A percentile compares a stretch with the other conserved stretches of the same genome.
These are phyloP conservation scores for Theobroma grandiflorum DNA, from an alignment of 441 rosid genomes.

Conservation along the genomic window DNA sequence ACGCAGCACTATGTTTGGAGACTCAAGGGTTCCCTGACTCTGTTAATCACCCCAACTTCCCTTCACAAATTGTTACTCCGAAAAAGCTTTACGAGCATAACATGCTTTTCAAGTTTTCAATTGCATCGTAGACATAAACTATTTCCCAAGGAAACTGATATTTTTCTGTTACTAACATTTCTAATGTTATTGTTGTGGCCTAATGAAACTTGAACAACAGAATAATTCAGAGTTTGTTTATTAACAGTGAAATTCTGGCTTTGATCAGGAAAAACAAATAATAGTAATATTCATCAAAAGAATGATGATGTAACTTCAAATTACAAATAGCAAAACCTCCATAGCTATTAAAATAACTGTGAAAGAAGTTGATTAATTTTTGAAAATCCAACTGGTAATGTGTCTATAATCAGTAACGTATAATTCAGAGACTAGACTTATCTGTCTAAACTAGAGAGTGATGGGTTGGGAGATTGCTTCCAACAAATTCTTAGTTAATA, in stretches of 20 bases:
- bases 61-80: slow-evolving; percentile 63
- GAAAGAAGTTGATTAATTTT: too few relatives aligned
- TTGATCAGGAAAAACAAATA: too few relatives aligned
- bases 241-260: neutral
- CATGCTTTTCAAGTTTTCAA: slow-evolving; percentile 69
- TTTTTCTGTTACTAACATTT: too few relatives aligned
- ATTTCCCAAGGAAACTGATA: neutral
- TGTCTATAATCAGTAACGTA: too few relatives aligned
- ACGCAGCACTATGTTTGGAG: slow-evolving; percentile 77
- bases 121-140: slow-evolving; percentile 20
- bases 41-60: slow-evolving; percentile 73
- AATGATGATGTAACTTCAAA: too few relatives aligned
- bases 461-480: neutral
- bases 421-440: neutral
- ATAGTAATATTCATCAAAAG: too few relatives aligned
- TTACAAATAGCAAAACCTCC: too few relatives aligned
- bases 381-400: too few relatives aligned
- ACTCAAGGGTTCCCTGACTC: slow-evolving; percentile 83
- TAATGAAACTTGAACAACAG: neutral
- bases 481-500: too few relatives aligned
- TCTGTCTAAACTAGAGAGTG: neutral
- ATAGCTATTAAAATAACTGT: too few relatives aligned
- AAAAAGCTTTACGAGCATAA: slow-evolving; percentile 58
- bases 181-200: neutral
- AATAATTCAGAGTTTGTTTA: neutral